Conservation (phyloP, 2,329 filamentous ascomycete species). For the Fusarium duplospermum region DNA sequence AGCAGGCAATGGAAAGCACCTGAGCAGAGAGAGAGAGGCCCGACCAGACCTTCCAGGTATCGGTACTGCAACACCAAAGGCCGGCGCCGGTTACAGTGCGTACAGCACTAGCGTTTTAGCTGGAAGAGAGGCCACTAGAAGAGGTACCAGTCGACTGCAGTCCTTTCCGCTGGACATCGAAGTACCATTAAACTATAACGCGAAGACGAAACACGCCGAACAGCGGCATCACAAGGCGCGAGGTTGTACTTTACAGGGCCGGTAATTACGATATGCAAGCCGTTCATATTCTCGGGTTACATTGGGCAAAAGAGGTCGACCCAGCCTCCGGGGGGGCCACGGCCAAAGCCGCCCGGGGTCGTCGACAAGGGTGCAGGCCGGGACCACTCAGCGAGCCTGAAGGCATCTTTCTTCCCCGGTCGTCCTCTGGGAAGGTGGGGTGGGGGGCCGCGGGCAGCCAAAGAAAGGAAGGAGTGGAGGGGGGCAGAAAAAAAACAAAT, state of each 20-base stretch:
- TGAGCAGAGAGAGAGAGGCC: not conserved
- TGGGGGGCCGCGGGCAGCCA: not conserved
- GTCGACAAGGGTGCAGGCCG: not conserved
- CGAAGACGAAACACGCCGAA: slow-evolving; percentile 6
- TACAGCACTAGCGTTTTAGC: slow-evolving; percentile 23
- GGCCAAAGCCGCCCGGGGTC: slow-evolving; percentile 14
- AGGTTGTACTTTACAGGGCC: slow-evolving; percentile 13
- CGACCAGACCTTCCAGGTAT: not conserved
- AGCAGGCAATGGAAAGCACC: slow-evolving; percentile 8
- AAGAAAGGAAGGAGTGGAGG: not conserved
- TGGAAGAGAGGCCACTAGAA: not conserved
- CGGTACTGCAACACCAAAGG: not conserved
- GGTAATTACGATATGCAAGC: slow-evolving; percentile 46
- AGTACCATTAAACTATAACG: not conserved
- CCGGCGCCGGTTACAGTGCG: slow-evolving; percentile 25
- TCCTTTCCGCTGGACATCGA: not conserved
- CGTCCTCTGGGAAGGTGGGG: not conserved
- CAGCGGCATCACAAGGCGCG: slow-evolving; percentile 1
- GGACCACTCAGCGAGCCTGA: slow-evolving; percentile 25
- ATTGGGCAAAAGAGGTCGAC: slow-evolving; percentile 14
- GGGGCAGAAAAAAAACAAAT: slow-evolving; percentile 10
- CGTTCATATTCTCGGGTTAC: slow-evolving; percentile 33
- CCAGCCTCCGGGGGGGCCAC: slow-evolving; percentile 3
- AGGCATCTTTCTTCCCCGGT: slow-evolving; percentile 26
- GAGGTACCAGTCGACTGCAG: not conserved